Evolutionary conservation across 73 alveolate genomes (phyloP), one percentile per base, ranked within the genome.

Genomic region (Strombidium stylifer): DNA sequence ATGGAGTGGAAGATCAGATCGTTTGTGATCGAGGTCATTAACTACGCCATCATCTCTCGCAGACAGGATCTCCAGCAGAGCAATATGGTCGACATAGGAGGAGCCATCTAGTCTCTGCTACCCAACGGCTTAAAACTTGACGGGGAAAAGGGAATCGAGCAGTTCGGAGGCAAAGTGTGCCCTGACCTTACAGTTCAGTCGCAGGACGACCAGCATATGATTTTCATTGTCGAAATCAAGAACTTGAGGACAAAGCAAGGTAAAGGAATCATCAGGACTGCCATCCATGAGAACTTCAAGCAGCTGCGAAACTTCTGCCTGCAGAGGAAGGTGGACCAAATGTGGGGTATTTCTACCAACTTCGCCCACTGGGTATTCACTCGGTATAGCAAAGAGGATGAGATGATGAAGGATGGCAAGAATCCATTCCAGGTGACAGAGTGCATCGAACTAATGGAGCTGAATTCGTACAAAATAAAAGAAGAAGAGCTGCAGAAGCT

Each of bases 291-390:
- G 35, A 64, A 64, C 23, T 64, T 64, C 25, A n/a, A 64, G 65
- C 31, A 64, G 32, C 25, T 64, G 2, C 27, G 78, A 6, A 64
- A 64, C 31, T 64, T 15, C 25, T 64, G 78, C 51, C 14, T 64
- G 5, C 26, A 26, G 40, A 44, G 26, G 14, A 64, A 64, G 40
- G 45, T 44, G 37, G 39, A 7, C 4, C 66, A 64, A 46, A 35
- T 46, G 65, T 25, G 31, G 52, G 78, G 78, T 36, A 64, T 64
- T 19, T 14, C 66, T 3, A 64, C 78, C 23, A 64, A 64, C 37
- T 64, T 64, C 53, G 78, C 66, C 53, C 41, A 28, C 57, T 64
- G 78, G 78, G 45, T 64, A 21, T 64, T 64, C 51, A 64, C 78
- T 1, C 21, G 32, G 25, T 64, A 64, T 21, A 37, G 42, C 8